These are phyloP conservation scores for Cucurbita argyrosperma DNA, from an alignment of 306 rosid species.

Conservation along the genomic window DNA sequence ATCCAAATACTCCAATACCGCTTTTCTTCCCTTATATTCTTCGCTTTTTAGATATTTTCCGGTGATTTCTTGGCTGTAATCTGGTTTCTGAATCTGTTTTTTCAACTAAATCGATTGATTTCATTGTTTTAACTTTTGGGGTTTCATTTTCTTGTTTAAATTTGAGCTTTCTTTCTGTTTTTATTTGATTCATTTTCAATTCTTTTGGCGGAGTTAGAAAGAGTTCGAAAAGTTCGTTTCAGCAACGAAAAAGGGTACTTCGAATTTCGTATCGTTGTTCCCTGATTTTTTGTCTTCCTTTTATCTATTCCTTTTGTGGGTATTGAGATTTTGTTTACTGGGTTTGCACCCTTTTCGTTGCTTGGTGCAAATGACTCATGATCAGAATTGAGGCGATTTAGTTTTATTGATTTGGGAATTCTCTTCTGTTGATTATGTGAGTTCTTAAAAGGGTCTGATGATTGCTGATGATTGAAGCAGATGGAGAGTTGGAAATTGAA, in stretches of 20 bases:
- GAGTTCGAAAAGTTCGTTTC: neutral
- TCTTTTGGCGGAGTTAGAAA: neutral
- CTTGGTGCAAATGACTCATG: slow-evolving; percentile 10
- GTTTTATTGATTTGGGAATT: slow-evolving; percentile 8
- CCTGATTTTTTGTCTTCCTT: neutral
- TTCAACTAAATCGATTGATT: slow-evolving; percentile 8
- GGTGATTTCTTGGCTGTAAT: slow-evolving; percentile 22
- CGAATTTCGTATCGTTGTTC: neutral
- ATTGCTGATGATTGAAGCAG: slow-evolving; percentile 25
- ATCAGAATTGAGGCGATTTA: slow-evolving; percentile 5
- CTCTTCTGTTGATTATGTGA: slow-evolving; percentile 9
- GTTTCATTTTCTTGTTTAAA: neutral
- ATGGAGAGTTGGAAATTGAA: slow-evolving; percentile 33
- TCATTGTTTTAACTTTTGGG: slow-evolving; percentile 7
- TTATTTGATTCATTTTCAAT: neutral
- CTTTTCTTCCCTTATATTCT: slow-evolving; percentile 11
- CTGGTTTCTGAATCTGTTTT: slow-evolving; percentile 4
- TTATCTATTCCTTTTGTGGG: neutral
- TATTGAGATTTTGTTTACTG: slow-evolving; percentile 13
- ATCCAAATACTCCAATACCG: slow-evolving; percentile 13
- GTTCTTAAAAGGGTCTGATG: neutral
- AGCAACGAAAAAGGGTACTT: neutral
- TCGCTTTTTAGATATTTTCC: slow-evolving; percentile 38
- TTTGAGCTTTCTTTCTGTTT: neutral
- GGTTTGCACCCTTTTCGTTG: slow-evolving; percentile 11